Base-by-base conservation (phyloP, 2,329 filamentous ascomycete species). In the Beauveria varroae region DNA sequence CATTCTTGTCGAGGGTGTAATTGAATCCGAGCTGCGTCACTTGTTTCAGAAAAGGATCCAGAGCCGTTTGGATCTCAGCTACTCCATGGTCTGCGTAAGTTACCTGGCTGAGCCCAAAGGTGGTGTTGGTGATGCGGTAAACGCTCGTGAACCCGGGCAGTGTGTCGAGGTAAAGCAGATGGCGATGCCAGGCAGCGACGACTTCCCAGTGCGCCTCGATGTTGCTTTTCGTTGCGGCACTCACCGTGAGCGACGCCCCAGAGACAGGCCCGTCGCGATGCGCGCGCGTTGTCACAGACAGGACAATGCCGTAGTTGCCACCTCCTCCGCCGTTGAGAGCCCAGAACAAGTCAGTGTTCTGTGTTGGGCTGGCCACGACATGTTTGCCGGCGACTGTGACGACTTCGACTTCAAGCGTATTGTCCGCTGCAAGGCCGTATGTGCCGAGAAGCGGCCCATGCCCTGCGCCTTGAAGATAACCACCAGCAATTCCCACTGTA, bases 331-430 rank as follows among this genome's bases (percentile, higher is more conserved):
- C 84, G 47, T 76, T 75, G 1, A 87, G 70, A 1, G 85, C 86
- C 85, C 85, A 89, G 73, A 84, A 88, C 1, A 88, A 73, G 57
- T 87, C 85, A 0, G 73, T 62, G 64, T 87, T 81, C 37, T 78
- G 63, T 0, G 66, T 67, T 0, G 73, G 75, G 4, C 75, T 79
- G 0, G 82, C 83, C 2, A 70, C 78, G 1, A 85, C 64, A n/a
- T 79, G 66, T 18, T 75, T 62, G 2, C 84, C 83, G 18, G 69
- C 67, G 0, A 76, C 79, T 8, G 79, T 81, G n/a, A 88, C 75
- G 1, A 85, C 81, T 62, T 85, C 77, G 58, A 75, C 82, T 63
- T 80, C 76, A 2, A 88, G 73, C 0, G 80, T 77, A 55, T 88
- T 79, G 64, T 88, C 85, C 0, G 83, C 84, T 14, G 72, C 81